These are phyloP conservation scores for Conticribra guillardii DNA, from an alignment of 108 stramenopile species.

Conservation along the genomic window DNA sequence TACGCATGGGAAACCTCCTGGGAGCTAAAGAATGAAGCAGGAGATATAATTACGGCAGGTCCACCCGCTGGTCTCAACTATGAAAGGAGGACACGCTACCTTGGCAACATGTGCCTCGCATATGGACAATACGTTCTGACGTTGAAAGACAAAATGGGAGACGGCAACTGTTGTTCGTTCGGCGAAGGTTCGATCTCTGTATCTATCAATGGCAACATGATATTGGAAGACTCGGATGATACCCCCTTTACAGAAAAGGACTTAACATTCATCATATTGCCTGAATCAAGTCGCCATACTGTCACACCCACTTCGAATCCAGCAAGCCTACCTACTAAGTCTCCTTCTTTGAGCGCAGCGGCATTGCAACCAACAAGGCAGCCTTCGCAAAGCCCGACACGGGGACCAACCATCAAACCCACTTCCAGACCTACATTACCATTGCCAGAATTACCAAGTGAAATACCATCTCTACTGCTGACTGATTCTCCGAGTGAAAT, in stretches of 20 bases:
- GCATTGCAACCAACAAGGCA: too few relatives aligned
- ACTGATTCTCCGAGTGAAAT: too few relatives aligned
- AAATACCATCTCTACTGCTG: too few relatives aligned
- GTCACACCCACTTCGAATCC: too few relatives aligned
- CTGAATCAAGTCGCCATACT: too few relatives aligned
- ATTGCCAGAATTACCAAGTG: too few relatives aligned
- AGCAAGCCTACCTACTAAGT: too few relatives aligned
- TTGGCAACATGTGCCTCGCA: constrained; percentile 1
- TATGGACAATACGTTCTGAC: neutral
- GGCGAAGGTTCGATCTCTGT: neutral
- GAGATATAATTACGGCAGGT: neutral
- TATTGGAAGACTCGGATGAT: neutral
- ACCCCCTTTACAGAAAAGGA: neutral
- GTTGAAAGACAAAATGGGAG: constrained; percentile 1
- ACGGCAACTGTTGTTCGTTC: neutral
- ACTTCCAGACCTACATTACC: too few relatives aligned
- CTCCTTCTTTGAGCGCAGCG: too few relatives aligned
- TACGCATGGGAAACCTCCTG: neutral
- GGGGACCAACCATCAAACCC: too few relatives aligned
- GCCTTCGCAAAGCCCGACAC: too few relatives aligned
- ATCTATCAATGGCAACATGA: neutral
- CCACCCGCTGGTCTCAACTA: neutral
- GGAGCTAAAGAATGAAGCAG: neutral
- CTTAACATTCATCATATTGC: neutral
- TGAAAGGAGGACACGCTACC: neutral